Conservation (phyloP, 768 basidiomycete species). For the Tulasnella sp. region DNA sequence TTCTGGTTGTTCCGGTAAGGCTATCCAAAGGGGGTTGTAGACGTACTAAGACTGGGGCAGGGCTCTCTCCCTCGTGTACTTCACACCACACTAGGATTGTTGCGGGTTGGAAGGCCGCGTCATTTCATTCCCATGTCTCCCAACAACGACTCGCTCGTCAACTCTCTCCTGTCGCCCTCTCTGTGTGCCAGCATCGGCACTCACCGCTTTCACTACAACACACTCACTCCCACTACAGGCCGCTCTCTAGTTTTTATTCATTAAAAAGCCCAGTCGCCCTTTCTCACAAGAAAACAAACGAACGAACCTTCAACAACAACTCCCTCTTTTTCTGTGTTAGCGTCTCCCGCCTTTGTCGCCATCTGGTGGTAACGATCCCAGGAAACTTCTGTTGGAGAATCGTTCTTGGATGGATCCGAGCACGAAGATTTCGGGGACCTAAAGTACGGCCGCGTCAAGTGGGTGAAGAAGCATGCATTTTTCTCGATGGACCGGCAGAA, state of each 20-base stretch:
- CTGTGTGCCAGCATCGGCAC: background rate
- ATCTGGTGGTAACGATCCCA: background rate
- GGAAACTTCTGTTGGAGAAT: conserved; percentile 12
- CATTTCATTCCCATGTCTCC: background rate
- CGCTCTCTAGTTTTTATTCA: background rate
- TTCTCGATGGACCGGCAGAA: no score
- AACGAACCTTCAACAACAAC: background rate
- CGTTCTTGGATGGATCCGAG: conserved; percentile 19
- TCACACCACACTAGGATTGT: background rate
- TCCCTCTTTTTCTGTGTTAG: conserved; percentile 4
- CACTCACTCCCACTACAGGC: background rate
- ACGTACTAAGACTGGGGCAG: background rate
- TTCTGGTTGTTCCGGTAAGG: background rate
- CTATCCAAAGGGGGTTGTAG: background rate
- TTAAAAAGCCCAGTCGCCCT: background rate
- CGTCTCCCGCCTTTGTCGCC: background rate
- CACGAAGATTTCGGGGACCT: conserved; percentile 9
- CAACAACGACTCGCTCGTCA: background rate
- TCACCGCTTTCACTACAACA: background rate
- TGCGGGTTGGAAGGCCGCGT: background rate
- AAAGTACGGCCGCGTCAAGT: conserved; percentile 20
- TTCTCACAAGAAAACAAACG: background rate
- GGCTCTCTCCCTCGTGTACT: background rate
- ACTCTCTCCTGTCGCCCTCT: background rate
- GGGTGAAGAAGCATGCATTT: no score